Conservation (phyloP, 352 stramenopile species). For the Globisporangium ultimum region DNA sequence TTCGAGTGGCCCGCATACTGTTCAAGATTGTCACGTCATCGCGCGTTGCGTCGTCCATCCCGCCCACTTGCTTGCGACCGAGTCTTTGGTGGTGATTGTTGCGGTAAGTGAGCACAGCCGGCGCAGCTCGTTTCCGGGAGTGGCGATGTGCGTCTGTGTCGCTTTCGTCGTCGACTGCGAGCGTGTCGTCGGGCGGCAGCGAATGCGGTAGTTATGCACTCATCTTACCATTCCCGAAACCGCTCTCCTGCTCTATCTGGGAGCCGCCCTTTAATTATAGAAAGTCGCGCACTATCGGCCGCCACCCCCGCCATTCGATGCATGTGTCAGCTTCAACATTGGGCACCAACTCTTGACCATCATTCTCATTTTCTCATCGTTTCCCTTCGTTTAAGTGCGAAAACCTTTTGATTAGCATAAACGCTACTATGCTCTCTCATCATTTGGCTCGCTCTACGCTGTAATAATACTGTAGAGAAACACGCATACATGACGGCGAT, state of each 20-base stretch:
- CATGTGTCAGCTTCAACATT: too few species aligned
- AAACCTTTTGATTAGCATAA: neutral
- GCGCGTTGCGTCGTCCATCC: neutral
- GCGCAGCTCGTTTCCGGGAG: neutral
- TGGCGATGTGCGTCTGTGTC: neutral
- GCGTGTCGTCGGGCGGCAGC: too few species aligned
- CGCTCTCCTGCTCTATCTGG: neutral
- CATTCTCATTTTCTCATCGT: neutral
- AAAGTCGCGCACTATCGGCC: too few species aligned
- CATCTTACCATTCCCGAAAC: neutral
- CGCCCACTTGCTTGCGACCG: neutral
- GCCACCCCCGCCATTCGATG: too few species aligned
- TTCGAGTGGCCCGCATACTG: neutral
- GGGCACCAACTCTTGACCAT: neutral
- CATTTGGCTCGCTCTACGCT: too few species aligned
- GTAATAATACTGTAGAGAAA: neutral
- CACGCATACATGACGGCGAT: conserved; percentile 18
- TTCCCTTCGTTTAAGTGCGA: neutral
- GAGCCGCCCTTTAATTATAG: neutral
- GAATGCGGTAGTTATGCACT: neutral
- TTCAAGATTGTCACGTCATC: neutral
- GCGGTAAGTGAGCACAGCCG: too few species aligned
- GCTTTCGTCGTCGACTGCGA: neutral
- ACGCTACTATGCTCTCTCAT: neutral
- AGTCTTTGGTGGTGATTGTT: too few species aligned